These are phyloP conservation scores for Myxozyma udenii DNA, from an alignment of 805 yeast genomes.

Conservation along the genomic window DNA sequence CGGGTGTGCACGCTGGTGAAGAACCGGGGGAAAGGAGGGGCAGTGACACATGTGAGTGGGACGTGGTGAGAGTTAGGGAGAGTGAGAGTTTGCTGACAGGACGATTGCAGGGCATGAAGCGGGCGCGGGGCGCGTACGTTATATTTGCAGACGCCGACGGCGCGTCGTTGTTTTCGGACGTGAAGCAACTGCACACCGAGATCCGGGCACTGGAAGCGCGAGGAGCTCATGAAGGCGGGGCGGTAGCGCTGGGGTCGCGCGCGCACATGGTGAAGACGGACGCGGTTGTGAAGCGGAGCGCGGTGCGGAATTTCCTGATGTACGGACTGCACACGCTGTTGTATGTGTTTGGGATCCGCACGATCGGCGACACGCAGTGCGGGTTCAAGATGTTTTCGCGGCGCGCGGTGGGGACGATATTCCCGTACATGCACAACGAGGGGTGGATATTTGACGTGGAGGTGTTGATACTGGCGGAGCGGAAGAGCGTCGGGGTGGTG, in stretches of 20 bases:
- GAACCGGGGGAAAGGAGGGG: slow-evolving; percentile 95
- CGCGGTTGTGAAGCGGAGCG: slow-evolving; percentile 91
- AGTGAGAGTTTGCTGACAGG: not conserved
- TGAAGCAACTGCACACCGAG: slow-evolving; percentile 39
- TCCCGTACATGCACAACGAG: slow-evolving; percentile 92
- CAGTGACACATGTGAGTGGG: slow-evolving; percentile 65
- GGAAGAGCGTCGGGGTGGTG: slow-evolving; percentile 60
- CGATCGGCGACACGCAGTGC: slow-evolving; percentile 91
- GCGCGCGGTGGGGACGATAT: slow-evolving; percentile 59
- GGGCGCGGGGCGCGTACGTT: slow-evolving; percentile 65
- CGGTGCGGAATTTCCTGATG: slow-evolving; percentile 87
- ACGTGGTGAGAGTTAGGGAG: not conserved
- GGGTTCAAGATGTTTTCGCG: slow-evolving; percentile 91
- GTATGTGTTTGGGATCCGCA: slow-evolving; percentile 81
- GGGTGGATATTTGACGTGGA: slow-evolving; percentile 99
- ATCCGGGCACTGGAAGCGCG: slow-evolving; percentile 35
- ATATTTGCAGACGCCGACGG: slow-evolving; percentile 98
- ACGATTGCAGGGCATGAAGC: slow-evolving; percentile 56
- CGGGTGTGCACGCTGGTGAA: slow-evolving; percentile 65
- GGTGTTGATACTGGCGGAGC: slow-evolving; percentile 71
- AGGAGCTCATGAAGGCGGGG: slow-evolving; percentile 41
- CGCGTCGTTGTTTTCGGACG: slow-evolving; percentile 78
- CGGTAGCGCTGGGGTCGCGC: slow-evolving; percentile 83
- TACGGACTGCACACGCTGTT: slow-evolving; percentile 84
- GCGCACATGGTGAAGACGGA: slow-evolving; percentile 96